These are phyloP conservation scores for Tolypocladium tropicale DNA, from an alignment of 2,329 filamentous ascomycete species.

Conservation along the genomic window DNA sequence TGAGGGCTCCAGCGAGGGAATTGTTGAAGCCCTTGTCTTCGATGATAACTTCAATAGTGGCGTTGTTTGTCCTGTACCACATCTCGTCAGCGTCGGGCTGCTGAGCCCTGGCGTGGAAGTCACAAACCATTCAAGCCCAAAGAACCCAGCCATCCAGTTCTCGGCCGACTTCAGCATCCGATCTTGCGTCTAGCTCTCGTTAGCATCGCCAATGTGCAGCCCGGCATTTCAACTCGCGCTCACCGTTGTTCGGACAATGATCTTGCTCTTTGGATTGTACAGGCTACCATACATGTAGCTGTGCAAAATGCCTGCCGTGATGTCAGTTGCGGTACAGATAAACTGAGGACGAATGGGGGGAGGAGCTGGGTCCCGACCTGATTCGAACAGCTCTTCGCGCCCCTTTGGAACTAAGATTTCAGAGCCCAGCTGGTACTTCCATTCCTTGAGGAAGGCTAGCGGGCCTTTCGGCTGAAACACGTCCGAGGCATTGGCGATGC, in stretches of 20 bases:
- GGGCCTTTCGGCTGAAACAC: constrained; percentile 46
- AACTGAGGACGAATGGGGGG: not conserved
- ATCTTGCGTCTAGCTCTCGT: constrained; percentile 48
- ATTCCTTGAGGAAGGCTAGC: constrained; percentile 57
- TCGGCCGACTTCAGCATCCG: constrained; percentile 70
- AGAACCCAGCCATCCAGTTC: constrained; percentile 71
- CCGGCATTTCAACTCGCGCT: constrained; percentile 5
- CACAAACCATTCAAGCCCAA: constrained; percentile 55
- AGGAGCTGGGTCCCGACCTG: constrained; percentile 22
- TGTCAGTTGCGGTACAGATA: not conserved
- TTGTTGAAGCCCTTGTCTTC: constrained; percentile 58
- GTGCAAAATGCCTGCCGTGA: constrained; percentile 46
- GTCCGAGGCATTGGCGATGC: constrained; percentile 42
- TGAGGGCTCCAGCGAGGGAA: constrained; percentile 55
- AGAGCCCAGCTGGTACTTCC: constrained; percentile 57
- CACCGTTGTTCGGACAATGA: constrained; percentile 60
- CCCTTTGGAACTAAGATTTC: constrained; percentile 66
- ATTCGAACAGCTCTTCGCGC: constrained; percentile 63
- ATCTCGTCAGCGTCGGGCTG: not conserved
- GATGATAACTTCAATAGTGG: constrained; percentile 61
- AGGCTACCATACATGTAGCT: constrained; percentile 63
- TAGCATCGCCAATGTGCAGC: constrained; percentile 1
- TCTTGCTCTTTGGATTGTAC: constrained; percentile 62
- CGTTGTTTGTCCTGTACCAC: constrained; percentile 48
- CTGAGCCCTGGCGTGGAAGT: too few species aligned